Base-by-base conservation (phyloP, 108 stramenopile genomes). In the Skeletonema costatum region DNA sequence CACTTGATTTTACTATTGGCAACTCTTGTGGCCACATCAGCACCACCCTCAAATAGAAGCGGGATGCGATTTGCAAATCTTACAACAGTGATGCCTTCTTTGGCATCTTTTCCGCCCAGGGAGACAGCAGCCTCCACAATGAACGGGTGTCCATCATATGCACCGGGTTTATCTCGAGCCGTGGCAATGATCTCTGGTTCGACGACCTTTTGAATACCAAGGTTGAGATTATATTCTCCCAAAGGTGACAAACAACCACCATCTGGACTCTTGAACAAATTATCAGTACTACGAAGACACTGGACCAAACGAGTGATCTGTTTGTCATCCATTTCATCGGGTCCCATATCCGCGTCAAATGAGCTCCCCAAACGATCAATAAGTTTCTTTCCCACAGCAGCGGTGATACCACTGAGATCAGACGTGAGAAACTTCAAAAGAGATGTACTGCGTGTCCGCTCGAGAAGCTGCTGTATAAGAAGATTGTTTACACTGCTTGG, bases 31-130 rank as follows among this genome's bases (percentile, higher is more conserved):
- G 85, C 91, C 9, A 99, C 98, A 80, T 99, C 98, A 19, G 92
- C 93, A 59, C 97, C 98, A 4, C 88, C 96, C 81, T 98, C 97
- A 82, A 99, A 99, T 19, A 99, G 76, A 5, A 99, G 84, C 4
- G 98, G 98, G 69, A 99, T 99, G 31, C 98, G 94, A 75, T 99
- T 99, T 70, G 97, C 98, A 86, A 98, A 99, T 32, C 98, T 93
- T 35, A 95, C 85, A 2, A 99, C 97, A 32, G 92, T 97, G 36
- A 98, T 88, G 32, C 97, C 97, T 72, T 98, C 96, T 69, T 94
- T 88, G 38, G 87, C 96, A 39, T 90, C 85, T 71, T 91, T 90
- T 10, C 97, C 97, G 21, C 98, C 98, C 41, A 99, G 68, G n/a
- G 94, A 88, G 1, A 99, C 97, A 10, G 95, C 98, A 8, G 97